Base-by-base conservation (phyloP, 225 moss, liverwort and hornwort species). In the Bryoerythrophyllum caledonicum region DNA sequence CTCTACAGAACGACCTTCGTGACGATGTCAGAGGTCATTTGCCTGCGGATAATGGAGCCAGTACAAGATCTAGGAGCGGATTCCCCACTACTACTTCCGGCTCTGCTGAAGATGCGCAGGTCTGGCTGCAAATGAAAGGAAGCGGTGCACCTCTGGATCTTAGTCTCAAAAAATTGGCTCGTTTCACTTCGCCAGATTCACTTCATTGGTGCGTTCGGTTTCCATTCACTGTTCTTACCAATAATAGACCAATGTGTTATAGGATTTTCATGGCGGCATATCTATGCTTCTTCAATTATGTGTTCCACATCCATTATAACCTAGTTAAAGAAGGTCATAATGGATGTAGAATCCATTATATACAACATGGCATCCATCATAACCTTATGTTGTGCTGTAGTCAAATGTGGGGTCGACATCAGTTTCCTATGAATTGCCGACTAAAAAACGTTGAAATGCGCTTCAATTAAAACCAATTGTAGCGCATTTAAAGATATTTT, bases 81-180 rank as follows among this genome's bases (percentile, higher is more conserved):
- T 74, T 80, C 13, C 68, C 73, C 21, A 57, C 40, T 5, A 57
- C 51, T 5, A 52, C 74, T 19, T 70, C 76, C 46, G 72, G 64
- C 25, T 57, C 73, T 27, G 59, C 52, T 20, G 86, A 86, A 40
- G 79, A 76, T 71, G 60, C 77, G 24, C 78, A 79, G 81, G 55
- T 74, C 56, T 82, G 82, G 83, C n/a, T 74, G 2, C 70, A 53
- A 38, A 8, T 81, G 35, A 86, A 82, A 52, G 83, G 83, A 60
- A 83, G 67, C 41, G 68, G 68, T 68, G 85, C 84, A 43, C 92
- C 94, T 72, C 60, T 94, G 71, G 96, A 96, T 83, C 85, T 96
- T 25, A 94, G 92, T 77, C 87, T 96, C 65, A 96, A 96, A 85
- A 49, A 83, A 21, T 64, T 84, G 73, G 94, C 88, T 38, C 96